Base-by-base conservation (phyloP, 148 eudicot species). In the Cornus florida region DNA sequence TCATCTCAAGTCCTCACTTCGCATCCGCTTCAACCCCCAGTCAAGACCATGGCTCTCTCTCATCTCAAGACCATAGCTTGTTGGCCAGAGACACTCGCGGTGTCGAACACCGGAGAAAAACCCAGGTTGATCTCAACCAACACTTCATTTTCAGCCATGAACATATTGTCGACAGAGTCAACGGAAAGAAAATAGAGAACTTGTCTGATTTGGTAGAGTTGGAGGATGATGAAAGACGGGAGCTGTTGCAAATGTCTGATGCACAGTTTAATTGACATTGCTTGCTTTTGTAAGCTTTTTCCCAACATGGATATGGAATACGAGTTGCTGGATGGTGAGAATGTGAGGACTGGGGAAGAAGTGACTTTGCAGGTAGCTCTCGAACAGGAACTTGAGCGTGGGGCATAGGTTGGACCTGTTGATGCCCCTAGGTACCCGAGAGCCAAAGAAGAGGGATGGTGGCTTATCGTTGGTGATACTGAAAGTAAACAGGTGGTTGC, bases 361-460 rank as follows among this genome's bases (percentile, higher is more conserved):
- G 62, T 91, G 9, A 73, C 76, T 20, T 32, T 92, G 79, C 83
- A 76, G 74, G 92, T 92, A 19, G 74, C 83, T 31, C 94, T 92
- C 2, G 92, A 89, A 71, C 86, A 92, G 32, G 91, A 92, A 78
- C 89, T 92, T 46, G 92, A 85, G 71, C 91, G 91, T 28, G 85
- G 91, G 81, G 67, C 86, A 5, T 90, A 86, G 74, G 91, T 91
- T 73, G 94, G 90, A 35, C 88, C 92, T 3, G 97, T 89, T 31
- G 91, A 89, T 83, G 86, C 94, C 17, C 88, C 91, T 22, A 87
- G 94, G 48, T 92, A 89, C 67, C 94, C 97, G 2, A 88, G 89
- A 74, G 68, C 87, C 20, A 92, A 92, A 79, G 94, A 91, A 74
- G 97, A 92, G 73, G 92, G 92, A 3, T 92, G 97, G 97, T 92